These are phyloP conservation scores for Candida gorgasii DNA, from an alignment of 805 yeast genomes.

Conservation along the genomic window DNA sequence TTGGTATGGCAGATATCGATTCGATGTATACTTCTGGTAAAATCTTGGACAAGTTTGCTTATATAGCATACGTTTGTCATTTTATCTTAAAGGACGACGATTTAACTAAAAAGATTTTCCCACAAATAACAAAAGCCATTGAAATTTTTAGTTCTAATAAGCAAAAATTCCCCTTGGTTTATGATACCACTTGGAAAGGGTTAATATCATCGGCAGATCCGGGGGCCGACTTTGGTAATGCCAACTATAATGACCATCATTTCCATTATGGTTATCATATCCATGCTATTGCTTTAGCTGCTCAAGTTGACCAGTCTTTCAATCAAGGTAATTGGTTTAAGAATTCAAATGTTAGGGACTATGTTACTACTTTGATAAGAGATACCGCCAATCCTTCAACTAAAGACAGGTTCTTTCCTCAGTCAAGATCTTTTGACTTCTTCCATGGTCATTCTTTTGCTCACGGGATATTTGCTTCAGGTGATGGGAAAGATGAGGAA, in stretches of 20 bases:
- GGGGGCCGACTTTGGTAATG: slow-evolving; percentile 28
- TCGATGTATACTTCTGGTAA: slow-evolving; percentile 94
- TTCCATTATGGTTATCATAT: slow-evolving; percentile 54
- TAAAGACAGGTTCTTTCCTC: slow-evolving; percentile 60
- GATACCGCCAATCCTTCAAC: slow-evolving; percentile 64
- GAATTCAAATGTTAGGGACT: slow-evolving; percentile 38
- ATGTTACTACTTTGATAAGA: slow-evolving; percentile 61
- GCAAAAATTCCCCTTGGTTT: slow-evolving; percentile 25
- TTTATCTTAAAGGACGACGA: slow-evolving; percentile 58
- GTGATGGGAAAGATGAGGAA: slow-evolving; percentile 79
- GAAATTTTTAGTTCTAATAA: slow-evolving; percentile 65
- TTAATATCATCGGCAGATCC: slow-evolving; percentile 25
- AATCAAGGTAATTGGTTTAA: slow-evolving; percentile 30
- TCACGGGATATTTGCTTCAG: slow-evolving; percentile 65
- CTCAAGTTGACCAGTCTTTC: slow-evolving; percentile 48
- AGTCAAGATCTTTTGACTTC: slow-evolving; percentile 71
- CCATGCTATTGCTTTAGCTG: slow-evolving; percentile 67
- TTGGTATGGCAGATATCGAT: slow-evolving; percentile 61
- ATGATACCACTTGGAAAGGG: slow-evolving; percentile 31
- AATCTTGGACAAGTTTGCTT: slow-evolving; percentile 85
- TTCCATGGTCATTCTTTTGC: slow-evolving; percentile 80
- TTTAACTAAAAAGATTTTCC: slow-evolving; percentile 53
- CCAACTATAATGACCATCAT: slow-evolving; percentile 35
- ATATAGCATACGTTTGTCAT: slow-evolving; percentile 72
- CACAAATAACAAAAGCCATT: slow-evolving; percentile 65